Evolutionary conservation across 1,284 basidiomycete genomes (phyloP).

Genomic region (Meripilus lineatus): DNA sequence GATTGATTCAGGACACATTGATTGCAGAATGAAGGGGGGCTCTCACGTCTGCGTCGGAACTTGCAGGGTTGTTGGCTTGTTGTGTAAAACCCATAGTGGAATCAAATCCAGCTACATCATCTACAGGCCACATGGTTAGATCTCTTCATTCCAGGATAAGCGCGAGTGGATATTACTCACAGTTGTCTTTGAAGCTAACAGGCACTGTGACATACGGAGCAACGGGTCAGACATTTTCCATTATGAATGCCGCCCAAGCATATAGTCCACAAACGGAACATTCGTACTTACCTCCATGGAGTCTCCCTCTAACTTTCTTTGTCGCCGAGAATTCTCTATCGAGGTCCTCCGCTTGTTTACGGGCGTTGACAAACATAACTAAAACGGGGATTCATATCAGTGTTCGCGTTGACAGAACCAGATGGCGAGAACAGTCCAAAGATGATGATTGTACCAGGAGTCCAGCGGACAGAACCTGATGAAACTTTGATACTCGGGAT

Average conservation of each 20-base stretch:
- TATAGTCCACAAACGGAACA: no score
- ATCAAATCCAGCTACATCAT: slow-evolving; percentile 62
- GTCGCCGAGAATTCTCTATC: slow-evolving; percentile 64
- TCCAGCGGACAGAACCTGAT: neutral
- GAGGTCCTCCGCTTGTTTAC: slow-evolving; percentile 55
- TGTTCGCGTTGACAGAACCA: no score
- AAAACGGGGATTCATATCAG: slow-evolving; percentile 3
- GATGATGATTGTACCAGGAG: no score
- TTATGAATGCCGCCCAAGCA: neutral
- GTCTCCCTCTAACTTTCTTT: slow-evolving; percentile 57
- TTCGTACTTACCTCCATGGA: slow-evolving; percentile 59
- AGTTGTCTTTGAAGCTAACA: slow-evolving; percentile 71
- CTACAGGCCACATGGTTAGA: slow-evolving; percentile 15
- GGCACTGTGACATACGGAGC: slow-evolving; percentile 43
- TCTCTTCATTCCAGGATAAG: neutral
- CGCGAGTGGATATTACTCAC: slow-evolving; percentile 30
- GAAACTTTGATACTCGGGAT: neutral
- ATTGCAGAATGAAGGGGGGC: slow-evolving; percentile 8
- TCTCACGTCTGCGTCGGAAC: slow-evolving; percentile 54
- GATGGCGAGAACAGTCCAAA: neutral
- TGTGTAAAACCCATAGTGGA: slow-evolving; percentile 70
- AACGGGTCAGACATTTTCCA: neutral
- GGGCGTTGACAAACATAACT: slow-evolving; percentile 71
- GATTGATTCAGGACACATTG: neutral
- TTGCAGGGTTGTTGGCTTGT: slow-evolving; percentile 57